Percentiles rank a stretch among this genome's conserved stretches.
Evolutionary conservation across 768 basidiomycete species (phyloP).

Genomic region (Rhizopogon sp.): DNA sequence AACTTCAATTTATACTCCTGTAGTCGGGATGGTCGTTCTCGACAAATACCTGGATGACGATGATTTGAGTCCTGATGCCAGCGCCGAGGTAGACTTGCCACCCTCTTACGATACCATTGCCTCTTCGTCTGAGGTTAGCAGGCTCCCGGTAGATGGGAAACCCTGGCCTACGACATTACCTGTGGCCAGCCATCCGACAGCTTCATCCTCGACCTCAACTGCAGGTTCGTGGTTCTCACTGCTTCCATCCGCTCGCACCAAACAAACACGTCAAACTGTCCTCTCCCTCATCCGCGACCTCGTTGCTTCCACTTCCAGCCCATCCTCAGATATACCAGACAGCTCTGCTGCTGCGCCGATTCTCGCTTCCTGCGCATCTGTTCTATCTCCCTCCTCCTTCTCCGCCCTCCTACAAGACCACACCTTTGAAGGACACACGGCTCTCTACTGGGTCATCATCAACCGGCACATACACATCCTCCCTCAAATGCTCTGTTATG

Average conservation of each 20-base stretch:
- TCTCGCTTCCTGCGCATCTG: conserved; percentile 25
- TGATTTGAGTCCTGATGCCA: not conserved
- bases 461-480: conserved; percentile 41
- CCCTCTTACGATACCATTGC: conserved; percentile 21
- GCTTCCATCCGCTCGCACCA: conserved; percentile 22
- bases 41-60: conserved; percentile 17
- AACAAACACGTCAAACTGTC: conserved; percentile 51
- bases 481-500: conserved; percentile 48
- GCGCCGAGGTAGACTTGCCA: conserved; percentile 9
- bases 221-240: conserved; percentile 12
- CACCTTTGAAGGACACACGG: conserved; percentile 59
- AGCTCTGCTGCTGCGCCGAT: conserved; percentile 56
- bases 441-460: conserved; percentile 71
- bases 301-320: conserved; percentile 30
- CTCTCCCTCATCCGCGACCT: conserved; percentile 52
- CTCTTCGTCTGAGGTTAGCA: not conserved
- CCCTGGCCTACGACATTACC: not conserved
- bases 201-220: conserved; percentile 1
- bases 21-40: conserved; percentile 11
- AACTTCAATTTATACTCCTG: not conserved
- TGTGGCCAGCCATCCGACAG: not conserved
- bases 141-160: conserved; percentile 10
- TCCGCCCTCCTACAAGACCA: conserved; percentile 55
- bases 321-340: conserved; percentile 16
- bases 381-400: conserved; percentile 33